Conservation (phyloP, 2,329 filamentous ascomycete genomes). For the Colletotrichum noveboracense region DNA sequence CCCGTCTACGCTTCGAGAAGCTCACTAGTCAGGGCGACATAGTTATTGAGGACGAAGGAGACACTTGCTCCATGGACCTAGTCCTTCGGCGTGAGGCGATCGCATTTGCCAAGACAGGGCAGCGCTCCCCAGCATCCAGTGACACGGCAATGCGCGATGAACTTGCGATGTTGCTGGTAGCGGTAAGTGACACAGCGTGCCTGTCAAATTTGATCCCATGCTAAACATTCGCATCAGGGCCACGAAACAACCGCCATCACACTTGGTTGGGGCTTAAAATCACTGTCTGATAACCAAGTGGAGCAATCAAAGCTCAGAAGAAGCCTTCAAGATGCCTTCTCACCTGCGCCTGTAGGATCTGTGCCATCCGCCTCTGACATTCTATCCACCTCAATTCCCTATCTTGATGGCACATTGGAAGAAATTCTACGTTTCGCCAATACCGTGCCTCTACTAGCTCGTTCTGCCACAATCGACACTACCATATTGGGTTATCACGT, state of each 20-base stretch:
- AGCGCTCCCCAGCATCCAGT: neutral
- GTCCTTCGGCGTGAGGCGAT: neutral
- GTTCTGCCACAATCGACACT: neutral
- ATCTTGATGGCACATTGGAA: neutral
- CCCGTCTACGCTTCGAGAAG: neutral
- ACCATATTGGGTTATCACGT: neutral
- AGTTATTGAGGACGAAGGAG: neutral
- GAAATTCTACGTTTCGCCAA: neutral
- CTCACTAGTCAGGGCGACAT: neutral
- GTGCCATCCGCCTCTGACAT: neutral
- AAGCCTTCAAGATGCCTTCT: neutral
- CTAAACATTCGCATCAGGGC: neutral
- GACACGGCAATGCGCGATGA: neutral
- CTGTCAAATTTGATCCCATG: neutral
- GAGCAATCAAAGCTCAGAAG: neutral
- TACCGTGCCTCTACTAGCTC: neutral
- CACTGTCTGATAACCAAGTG: neutral
- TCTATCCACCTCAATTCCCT: neutral
- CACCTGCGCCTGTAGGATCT: neutral
- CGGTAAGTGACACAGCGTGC: neutral
- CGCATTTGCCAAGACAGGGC: neutral
- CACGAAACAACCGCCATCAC: neutral
- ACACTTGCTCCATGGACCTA: neutral
- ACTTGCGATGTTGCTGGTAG: neutral
- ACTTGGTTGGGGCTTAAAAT: neutral